These are phyloP conservation scores for Mytilinidion resinicola DNA, from an alignment of 495 filamentous ascomycete species.

Conservation along the genomic window DNA sequence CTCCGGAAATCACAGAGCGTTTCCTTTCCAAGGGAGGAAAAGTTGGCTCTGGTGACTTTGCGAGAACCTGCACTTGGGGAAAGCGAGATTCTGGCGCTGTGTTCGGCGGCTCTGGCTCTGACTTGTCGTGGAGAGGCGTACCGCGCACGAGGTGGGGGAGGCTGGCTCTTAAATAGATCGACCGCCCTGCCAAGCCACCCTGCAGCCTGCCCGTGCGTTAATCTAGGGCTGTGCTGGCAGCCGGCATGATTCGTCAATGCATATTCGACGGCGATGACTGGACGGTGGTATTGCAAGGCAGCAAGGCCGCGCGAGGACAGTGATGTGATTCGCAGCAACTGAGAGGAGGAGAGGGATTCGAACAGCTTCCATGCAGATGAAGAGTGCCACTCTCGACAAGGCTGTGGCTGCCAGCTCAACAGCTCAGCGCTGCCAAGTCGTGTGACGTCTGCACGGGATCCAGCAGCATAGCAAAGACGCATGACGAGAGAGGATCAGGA, in stretches of 20 bases:
- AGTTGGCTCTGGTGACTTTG: conserved; percentile 26
- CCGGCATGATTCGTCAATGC: conserved; percentile 21
- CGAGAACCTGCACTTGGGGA: conserved; percentile 17
- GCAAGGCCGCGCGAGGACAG: conserved; percentile 3
- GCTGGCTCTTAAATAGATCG: conserved; percentile 22
- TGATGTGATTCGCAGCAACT: neutral
- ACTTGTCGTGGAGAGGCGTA: conserved; percentile 25
- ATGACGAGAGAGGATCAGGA: neutral
- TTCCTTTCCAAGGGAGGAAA: conserved; percentile 18
- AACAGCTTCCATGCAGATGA: conserved; percentile 7
- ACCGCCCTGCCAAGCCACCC: conserved; percentile 21
- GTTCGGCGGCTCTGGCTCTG: conserved; percentile 27
- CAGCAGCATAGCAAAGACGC: neutral
- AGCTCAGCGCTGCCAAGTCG: conserved; percentile 7
- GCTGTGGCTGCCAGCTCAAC: conserved; percentile 3
- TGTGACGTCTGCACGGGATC: conserved; percentile 16
- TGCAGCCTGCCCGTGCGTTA: conserved; percentile 17
- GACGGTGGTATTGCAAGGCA: conserved; percentile 13
- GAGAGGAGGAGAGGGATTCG: conserved; percentile 11
- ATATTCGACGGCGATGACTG: conserved; percentile 7
- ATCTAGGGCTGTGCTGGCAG: neutral
- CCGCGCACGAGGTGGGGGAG: conserved; percentile 15
- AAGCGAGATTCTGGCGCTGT: conserved; percentile 18
- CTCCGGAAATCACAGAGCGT: conserved; percentile 33
- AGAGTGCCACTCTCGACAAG: neutral